Conservation (phyloP, 75 land plant species). For the Picea sitchensis region DNA sequence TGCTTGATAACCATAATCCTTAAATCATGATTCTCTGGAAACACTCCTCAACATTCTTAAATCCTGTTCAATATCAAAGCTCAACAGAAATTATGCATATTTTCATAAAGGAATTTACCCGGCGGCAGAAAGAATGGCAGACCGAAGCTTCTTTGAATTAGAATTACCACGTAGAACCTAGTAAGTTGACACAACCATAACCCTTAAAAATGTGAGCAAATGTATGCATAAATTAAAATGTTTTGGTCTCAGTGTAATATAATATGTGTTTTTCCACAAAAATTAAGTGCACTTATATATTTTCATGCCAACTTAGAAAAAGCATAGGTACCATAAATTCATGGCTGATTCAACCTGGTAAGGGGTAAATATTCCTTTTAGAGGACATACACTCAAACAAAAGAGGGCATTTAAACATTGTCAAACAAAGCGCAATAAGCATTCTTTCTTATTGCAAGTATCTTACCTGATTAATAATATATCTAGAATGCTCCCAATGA, state of each 20-base stretch:
- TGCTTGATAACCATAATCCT: no score
- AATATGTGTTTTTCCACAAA: no score
- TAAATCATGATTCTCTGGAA: neutral
- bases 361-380: neutral
- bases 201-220: neutral
- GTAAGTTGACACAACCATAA: neutral
- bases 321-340: neutral
- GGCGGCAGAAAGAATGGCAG: conserved; percentile 16
- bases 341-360: neutral
- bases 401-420: no score
- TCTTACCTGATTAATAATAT: conserved; percentile 52
- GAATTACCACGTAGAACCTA: conserved; percentile 3
- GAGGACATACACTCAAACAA: neutral
- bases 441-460: neutral
- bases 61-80: neutral
- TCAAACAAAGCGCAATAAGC: neutral
- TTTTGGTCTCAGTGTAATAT: no score
- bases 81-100: neutral
- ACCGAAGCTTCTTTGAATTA: conserved; percentile 7
- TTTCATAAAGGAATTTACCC: conserved; percentile 11
- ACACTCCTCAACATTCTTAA: neutral
- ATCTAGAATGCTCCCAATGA: conserved; percentile 65
- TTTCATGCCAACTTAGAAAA: conserved; percentile 4
- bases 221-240: neutral
- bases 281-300: neutral